These are phyloP conservation scores for Colletotrichum musae DNA, from an alignment of 2,329 filamentous ascomycete species.

Conservation along the genomic window DNA sequence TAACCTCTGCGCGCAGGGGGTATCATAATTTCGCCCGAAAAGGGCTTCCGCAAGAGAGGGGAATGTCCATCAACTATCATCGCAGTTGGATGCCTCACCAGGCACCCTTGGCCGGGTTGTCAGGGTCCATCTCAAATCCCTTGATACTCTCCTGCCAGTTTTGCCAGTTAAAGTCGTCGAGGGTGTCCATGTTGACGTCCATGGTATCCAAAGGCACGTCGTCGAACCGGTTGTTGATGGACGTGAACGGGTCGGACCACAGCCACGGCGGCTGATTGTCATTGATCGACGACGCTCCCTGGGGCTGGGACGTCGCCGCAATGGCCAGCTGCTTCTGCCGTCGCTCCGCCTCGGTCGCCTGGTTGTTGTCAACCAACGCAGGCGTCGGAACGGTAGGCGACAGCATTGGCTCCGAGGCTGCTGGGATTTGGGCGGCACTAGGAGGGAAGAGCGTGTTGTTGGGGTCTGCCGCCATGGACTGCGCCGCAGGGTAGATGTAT, in stretches of 20 bases:
- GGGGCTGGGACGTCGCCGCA: constrained; percentile 43
- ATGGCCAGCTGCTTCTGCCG: constrained; percentile 43
- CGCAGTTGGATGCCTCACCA: constrained; percentile 5
- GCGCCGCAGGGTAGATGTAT: constrained; percentile 38
- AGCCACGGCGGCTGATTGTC: constrained; percentile 57
- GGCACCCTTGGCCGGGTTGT: constrained; percentile 32
- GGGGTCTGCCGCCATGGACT: constrained; percentile 33
- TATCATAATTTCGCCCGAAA: constrained; percentile 33
- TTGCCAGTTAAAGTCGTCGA: constrained; percentile 64
- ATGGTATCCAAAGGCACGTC: constrained; percentile 50
- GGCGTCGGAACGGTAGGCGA: constrained; percentile 5
- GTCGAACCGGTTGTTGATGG: constrained; percentile 48
- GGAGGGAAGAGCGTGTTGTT: constrained; percentile 32
- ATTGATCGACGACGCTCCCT: constrained; percentile 45
- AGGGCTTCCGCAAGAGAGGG: constrained; percentile 24
- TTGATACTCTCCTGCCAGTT: constrained; percentile 62
- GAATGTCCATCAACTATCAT: neutral
- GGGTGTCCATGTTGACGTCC: constrained; percentile 53
- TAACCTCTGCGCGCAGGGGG: constrained; percentile 30
- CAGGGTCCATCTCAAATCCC: constrained; percentile 52
- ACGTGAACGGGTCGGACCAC: constrained; percentile 55
- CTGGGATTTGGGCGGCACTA: constrained; percentile 8
- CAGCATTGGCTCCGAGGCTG: constrained; percentile 17
- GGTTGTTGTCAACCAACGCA: constrained; percentile 11
- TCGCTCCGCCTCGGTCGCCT: constrained; percentile 39